phyloP scores from a whole-genome alignment of 768 basidiomycete genomes.

The Trametes cubensis region DNA sequence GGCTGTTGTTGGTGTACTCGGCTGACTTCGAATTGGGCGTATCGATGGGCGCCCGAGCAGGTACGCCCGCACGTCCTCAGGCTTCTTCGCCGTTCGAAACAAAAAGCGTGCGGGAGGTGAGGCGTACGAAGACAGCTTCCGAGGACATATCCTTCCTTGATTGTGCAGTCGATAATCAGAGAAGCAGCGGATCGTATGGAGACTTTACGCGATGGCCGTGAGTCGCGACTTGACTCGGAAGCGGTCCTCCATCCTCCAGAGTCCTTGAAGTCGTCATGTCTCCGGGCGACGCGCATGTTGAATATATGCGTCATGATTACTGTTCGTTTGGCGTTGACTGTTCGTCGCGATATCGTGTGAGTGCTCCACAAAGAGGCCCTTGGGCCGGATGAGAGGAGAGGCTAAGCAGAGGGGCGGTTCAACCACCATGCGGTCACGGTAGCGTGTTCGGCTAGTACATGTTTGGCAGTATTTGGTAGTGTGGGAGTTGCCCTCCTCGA shows the following conservation, averaged over 20 bases:
- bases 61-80: neutral
- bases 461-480: slow-evolving; percentile 14
- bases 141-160: neutral
- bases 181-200: slow-evolving; percentile 5
- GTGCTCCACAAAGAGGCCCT: too few relatives aligned
- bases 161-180: slow-evolving; percentile 10
- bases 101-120: neutral
- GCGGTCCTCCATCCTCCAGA: too few relatives aligned
- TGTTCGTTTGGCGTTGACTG: too few relatives aligned
- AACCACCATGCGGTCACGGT: too few relatives aligned
- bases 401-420: too few relatives aligned
- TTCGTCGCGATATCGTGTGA: too few relatives aligned
- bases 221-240: too few relatives aligned
- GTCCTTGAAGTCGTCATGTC: too few relatives aligned
- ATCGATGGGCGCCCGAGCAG: slow-evolving; percentile 13
- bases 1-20: slow-evolving; percentile 1
- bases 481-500: slow-evolving; percentile 5
- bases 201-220: neutral
- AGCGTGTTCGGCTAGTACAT: neutral
- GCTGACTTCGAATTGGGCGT: slow-evolving; percentile 18
- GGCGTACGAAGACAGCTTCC: neutral
- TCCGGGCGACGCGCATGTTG: too few relatives aligned
- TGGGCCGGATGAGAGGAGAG: too few relatives aligned
- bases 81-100: neutral
- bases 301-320: too few relatives aligned